Evolutionary conservation across 208 protist species (phyloP).

Genomic region (Leishmania major): DNA sequence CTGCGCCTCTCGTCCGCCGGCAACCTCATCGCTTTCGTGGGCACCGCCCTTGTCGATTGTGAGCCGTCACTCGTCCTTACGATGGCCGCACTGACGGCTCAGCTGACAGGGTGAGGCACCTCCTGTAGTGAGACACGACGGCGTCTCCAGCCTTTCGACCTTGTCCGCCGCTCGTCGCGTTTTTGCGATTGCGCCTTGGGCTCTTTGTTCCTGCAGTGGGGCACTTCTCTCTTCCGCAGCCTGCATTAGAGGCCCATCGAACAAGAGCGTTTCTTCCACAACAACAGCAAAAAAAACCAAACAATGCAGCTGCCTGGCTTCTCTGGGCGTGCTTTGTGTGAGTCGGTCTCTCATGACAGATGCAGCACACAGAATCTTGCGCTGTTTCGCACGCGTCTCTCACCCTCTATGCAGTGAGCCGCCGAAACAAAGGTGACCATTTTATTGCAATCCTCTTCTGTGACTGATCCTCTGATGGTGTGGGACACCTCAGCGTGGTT

Average conservation of each 20-base stretch:
- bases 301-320: neutral
- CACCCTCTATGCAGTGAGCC: neutral
- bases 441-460: neutral
- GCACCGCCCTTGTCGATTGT: neutral
- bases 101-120: neutral
- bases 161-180: neutral
- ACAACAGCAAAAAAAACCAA: neutral
- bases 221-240: neutral
- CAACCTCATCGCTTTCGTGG: conserved; percentile 4
- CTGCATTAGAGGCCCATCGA: neutral
- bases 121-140: neutral
- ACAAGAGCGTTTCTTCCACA: neutral
- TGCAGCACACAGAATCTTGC: neutral
- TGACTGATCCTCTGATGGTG: neutral
- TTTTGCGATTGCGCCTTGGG: neutral
- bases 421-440: neutral
- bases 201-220: neutral
- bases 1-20: neutral
- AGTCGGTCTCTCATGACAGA: neutral
- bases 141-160: neutral
- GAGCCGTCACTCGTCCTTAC: conserved; percentile 1
- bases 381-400: neutral
- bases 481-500: neutral
- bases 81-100: neutral
- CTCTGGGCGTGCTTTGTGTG: neutral